phyloP scores from a whole-genome alignment of 2,329 filamentous ascomycete genomes.

The Blastomyces parvus region DNA sequence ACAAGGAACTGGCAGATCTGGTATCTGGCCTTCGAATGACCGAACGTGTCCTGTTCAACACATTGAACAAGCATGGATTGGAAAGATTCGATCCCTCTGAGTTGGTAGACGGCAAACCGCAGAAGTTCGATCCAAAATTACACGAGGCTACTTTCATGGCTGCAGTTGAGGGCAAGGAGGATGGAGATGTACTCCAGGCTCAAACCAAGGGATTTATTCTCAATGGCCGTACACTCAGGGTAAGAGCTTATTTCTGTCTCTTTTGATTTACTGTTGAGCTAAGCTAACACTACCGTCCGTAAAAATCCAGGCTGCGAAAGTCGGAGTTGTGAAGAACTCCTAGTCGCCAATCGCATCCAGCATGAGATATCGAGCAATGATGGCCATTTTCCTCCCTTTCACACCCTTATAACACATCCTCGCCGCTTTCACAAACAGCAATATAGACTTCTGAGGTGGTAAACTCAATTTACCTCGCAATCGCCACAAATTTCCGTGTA shows the following conservation, averaged over 20 bases:
- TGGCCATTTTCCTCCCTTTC: not conserved
- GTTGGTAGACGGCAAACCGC: conserved; percentile 44
- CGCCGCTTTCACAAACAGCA: not conserved
- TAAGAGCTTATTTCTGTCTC: conserved; percentile 24
- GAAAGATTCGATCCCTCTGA: conserved; percentile 70
- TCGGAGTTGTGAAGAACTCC: conserved; percentile 84
- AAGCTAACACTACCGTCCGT: conserved; percentile 13
- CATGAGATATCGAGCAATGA: not conserved
- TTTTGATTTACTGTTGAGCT: conserved; percentile 5
- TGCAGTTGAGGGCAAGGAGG: conserved; percentile 75
- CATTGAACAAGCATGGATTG: conserved; percentile 86
- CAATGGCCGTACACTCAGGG: conserved; percentile 77
- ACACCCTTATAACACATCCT: not conserved
- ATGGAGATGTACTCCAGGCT: conserved; percentile 80
- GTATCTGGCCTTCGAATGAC: conserved; percentile 94
- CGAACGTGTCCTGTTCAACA: conserved; percentile 74
- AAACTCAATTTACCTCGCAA: not conserved
- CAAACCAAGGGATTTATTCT: conserved; percentile 95
- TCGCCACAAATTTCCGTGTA: not conserved
- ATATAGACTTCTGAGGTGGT: not conserved
- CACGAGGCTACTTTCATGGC: conserved; percentile 97
- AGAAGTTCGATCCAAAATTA: conserved; percentile 92
- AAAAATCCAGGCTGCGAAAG: conserved; percentile 62
- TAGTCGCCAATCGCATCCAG: conserved; percentile 20
- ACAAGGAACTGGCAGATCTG: conserved; percentile 67